Evolutionary conservation across 2,329 filamentous ascomycete species (phyloP), one percentile per base, ranked within the genome.

Genomic region (Ascochyta fabae): DNA sequence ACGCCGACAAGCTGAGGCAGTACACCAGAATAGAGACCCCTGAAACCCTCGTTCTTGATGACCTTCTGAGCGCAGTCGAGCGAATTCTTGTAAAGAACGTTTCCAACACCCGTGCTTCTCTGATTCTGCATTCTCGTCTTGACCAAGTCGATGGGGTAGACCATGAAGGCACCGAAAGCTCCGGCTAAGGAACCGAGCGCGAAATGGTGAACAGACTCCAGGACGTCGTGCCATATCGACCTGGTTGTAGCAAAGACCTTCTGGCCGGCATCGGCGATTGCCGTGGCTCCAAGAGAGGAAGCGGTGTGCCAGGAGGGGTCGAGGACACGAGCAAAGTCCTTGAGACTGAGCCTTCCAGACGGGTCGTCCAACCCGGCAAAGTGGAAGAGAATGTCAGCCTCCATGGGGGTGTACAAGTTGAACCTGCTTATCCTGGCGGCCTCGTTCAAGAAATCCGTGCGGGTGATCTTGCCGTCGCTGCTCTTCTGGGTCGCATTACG

Each of bases 121-220:
- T 99, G 95, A 80, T 99, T 99, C 79, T 99, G 95, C 88, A 99
- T 90, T 58, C 95, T 88, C 1, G 95, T 99, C 85, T 99, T 99
- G 76, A 99, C 95, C 59, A 99, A 81, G 80, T 99, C 95, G 72
- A 99, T 98, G 23, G 95, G 95, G 76, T 99, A 99, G 49, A 99
- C 95, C 92, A 99, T 97, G 76, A 99, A 98, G 12, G 95, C 95
- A 75, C 95, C 95, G 73, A 99, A 99, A 9, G 95, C 95, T 78
- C 95, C 95, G 7, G 95, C 95, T 65, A 96, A 66, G 74, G 90
- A 92, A 56, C 95, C 95, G 6, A 99, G 86, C 3, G 81, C 87
- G 74, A 99, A 99, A 81, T 96, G 93, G 77, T 97, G 96, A 2
- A 83, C 85, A 1, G 93, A 96, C 72, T 93, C 90, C 13, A 91